Base-by-base conservation (phyloP, 1,284 basidiomycete genomes). In the Cryptococcus amylolentus region DNA sequence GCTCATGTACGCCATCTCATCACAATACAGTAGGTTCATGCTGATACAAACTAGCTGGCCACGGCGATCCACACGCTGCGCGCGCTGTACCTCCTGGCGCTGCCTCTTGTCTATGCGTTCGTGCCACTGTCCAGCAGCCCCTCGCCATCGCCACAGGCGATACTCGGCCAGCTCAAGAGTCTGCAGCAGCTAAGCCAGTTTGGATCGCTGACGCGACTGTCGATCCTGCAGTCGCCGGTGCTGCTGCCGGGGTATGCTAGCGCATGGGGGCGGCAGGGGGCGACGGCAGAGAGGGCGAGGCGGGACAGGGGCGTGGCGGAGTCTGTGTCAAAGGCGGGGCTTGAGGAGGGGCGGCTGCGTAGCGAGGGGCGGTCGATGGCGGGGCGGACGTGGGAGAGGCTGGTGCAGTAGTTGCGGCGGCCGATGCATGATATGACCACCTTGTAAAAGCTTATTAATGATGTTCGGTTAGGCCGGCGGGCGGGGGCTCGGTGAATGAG, bases 21-120 rank as follows among this genome's bases (percentile, higher is more conserved):
- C 23, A 23, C 23, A 23, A 23, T 23, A 23, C 23, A 23, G 3
- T 23, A 23, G 23, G 38, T 27, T 26, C 3, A 20, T 14, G 38
- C 45, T 50, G 38, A 47, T 52, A 2, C 18, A 28, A 10, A 40
- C 5, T 12, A 45, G 26, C 12, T 51, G 73, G 70, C 67, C 18
- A 27, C 66, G 1, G 47, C 52, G 0, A 65, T 73, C 7, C 49
- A 66, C 42, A 62, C 56, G 2, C 10, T 62, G 16, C 65, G 72
- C 20, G 51, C 60, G 5, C 46, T 70, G 41, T 40, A 52, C 37
- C 61, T 72, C 13, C 52, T 68, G 35, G 35, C 63, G 20, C 27
- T 67, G 4, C 67, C 70, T 0, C 41, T 68, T 18, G 53, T 60
- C 10, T 72, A 73, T 63, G 53, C 58, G 47, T 56, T 62, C 56